Percentiles rank a stretch among this genome's conserved stretches.
These are phyloP conservation scores for Helotiales sp. DNA, from an alignment of 2,329 filamentous ascomycete genomes.

Conservation along the genomic window DNA sequence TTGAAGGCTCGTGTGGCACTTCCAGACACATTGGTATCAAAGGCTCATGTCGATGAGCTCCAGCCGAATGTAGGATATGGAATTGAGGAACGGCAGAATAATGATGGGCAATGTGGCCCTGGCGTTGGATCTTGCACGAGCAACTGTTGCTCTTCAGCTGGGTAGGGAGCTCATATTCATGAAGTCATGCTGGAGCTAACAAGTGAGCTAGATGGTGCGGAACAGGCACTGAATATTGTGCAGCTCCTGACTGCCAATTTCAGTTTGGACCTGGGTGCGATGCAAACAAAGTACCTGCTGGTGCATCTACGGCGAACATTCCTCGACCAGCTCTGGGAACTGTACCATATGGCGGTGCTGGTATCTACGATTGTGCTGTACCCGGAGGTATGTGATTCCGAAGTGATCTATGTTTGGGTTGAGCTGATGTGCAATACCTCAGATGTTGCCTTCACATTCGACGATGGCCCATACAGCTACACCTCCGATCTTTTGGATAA, in stretches of 20 bases:
- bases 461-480: slow-evolving; percentile 68
- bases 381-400: not conserved
- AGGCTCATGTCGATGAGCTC: slow-evolving; percentile 20
- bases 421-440: not conserved
- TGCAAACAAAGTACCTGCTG: slow-evolving; percentile 59
- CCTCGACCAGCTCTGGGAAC: slow-evolving; percentile 55
- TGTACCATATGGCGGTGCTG: slow-evolving; percentile 60
- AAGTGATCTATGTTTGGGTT: not conserved
- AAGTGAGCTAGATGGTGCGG: slow-evolving; percentile 36
- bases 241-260: slow-evolving; percentile 65
- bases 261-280: slow-evolving; percentile 65
- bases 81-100: slow-evolving; percentile 25
- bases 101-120: slow-evolving; percentile 36
- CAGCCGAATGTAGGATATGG: not conserved
- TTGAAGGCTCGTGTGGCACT: slow-evolving; percentile 33
- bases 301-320: slow-evolving; percentile 59
- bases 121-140: slow-evolving; percentile 35
- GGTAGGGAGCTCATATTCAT: slow-evolving; percentile 27
- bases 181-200: slow-evolving; percentile 1
- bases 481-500: slow-evolving; percentile 69
- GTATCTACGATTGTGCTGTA: slow-evolving; percentile 58
- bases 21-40: slow-evolving; percentile 16
- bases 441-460: slow-evolving; percentile 68
- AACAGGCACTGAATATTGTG: slow-evolving; percentile 55
- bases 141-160: slow-evolving; percentile 39